Percentiles rank a stretch among this genome's conserved stretches.
Conservation (phyloP, 805 yeast species). For the Brettanomyces bruxellensis region DNA sequence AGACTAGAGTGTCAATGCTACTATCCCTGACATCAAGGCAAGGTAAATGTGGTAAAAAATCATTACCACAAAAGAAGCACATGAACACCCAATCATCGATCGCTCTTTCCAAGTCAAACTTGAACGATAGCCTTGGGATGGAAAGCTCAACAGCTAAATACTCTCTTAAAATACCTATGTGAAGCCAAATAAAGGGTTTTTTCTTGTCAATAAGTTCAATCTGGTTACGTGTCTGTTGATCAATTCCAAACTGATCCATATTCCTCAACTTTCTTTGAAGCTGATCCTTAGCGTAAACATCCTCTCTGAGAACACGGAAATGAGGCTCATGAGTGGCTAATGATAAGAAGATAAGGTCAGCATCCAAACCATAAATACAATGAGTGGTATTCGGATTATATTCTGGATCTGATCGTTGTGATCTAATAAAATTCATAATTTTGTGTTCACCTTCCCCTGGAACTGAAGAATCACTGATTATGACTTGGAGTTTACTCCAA, state of each 20-base stretch:
- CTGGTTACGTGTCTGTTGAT: slow-evolving; percentile 44
- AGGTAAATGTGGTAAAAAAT: slow-evolving; percentile 94
- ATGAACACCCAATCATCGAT: slow-evolving; percentile 98
- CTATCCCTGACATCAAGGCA: slow-evolving; percentile 91
- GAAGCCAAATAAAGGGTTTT: slow-evolving; percentile 92
- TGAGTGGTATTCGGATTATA: slow-evolving; percentile 93
- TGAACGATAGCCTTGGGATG: slow-evolving; percentile 59
- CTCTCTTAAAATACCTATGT: slow-evolving; percentile 79
- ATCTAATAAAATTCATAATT: slow-evolving; percentile 89
- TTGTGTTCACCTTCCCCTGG: slow-evolving; percentile 99
- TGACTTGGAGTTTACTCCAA: slow-evolving; percentile 83
- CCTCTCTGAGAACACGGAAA: slow-evolving; percentile 88
- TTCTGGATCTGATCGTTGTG: slow-evolving; percentile 78
- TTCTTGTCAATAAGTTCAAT: slow-evolving; percentile 36
- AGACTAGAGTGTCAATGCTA: slow-evolving; percentile 74
- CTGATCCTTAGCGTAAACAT: slow-evolving; percentile 79
- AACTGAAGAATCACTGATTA: slow-evolving; percentile 90
- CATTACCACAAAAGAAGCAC: slow-evolving; percentile 98
- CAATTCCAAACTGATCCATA: slow-evolving; percentile 45
- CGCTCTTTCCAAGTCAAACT: slow-evolving; percentile 87
- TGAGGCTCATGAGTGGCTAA: slow-evolving; percentile 98
- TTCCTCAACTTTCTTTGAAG: slow-evolving; percentile 32
- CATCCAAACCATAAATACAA: slow-evolving; percentile 95
- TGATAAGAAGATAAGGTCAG: slow-evolving; percentile 92
- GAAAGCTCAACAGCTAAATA: slow-evolving; percentile 76